phyloP scores from a whole-genome alignment of 352 stramenopile species.

The Peronospora farinosa region DNA sequence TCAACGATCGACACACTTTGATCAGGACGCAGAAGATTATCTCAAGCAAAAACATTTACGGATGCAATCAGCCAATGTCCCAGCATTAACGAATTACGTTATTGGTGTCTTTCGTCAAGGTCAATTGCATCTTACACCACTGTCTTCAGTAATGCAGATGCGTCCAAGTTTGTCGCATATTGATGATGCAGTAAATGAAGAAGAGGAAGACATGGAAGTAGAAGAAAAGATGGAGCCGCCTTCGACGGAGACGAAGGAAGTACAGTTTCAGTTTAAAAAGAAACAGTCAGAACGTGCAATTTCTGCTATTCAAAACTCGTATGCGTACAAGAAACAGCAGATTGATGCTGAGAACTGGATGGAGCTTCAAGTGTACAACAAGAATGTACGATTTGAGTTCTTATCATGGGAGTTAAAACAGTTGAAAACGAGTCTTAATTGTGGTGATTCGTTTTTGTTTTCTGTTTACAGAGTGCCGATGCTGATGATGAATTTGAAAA shows the following conservation, averaged over 20 bases:
- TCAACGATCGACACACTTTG: constrained; percentile 64
- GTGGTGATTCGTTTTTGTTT: neutral
- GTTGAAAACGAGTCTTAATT: constrained; percentile 3
- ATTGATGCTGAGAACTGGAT: constrained; percentile 76
- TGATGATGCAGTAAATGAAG: constrained; percentile 64
- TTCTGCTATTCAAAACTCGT: constrained; percentile 77
- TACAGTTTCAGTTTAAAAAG: constrained; percentile 87
- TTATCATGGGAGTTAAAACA: neutral
- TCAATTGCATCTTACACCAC: constrained; percentile 71
- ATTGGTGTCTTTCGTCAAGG: constrained; percentile 75
- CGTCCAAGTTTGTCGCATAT: constrained; percentile 72
- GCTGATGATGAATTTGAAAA: constrained; percentile 76
- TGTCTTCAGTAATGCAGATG: constrained; percentile 73
- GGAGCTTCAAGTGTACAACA: constrained; percentile 64
- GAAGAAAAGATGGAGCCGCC: constrained; percentile 48
- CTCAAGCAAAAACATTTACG: constrained; percentile 66
- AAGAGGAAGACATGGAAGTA: constrained; percentile 55
- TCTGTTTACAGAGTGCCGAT: constrained; percentile 21
- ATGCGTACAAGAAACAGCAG: constrained; percentile 77
- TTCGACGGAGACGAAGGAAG: constrained; percentile 58
- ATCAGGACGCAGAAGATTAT: constrained; percentile 75
- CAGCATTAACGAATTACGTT: constrained; percentile 69
- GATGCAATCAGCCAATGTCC: constrained; percentile 56
- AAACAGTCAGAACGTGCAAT: constrained; percentile 77
- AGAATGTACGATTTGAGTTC: constrained; percentile 42